Conservation (phyloP, 305 asterid species). For the Rubia peregrina region DNA sequence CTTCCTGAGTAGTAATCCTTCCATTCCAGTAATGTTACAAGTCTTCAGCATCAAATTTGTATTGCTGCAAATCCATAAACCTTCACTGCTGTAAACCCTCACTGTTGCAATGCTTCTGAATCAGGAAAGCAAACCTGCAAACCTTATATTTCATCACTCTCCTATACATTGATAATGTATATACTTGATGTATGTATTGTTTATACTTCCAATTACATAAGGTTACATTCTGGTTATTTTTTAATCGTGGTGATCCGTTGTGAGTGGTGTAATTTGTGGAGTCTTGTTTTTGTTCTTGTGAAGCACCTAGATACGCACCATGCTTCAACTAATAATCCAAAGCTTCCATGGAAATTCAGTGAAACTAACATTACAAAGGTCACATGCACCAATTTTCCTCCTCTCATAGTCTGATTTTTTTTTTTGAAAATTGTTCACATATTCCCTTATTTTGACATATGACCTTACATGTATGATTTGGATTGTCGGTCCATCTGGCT, state of each 20-base stretch:
- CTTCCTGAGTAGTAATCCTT: too few species aligned
- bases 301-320: conserved; percentile 67
- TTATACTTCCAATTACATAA: too few species aligned
- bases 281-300: conserved; percentile 17
- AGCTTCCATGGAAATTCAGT: conserved; percentile 76
- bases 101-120: too few species aligned
- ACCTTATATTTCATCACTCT: too few species aligned
- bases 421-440: neutral
- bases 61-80: too few species aligned
- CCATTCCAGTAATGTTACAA: too few species aligned
- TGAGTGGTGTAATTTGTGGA: conserved; percentile 4
- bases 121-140: too few species aligned
- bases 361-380: conserved; percentile 66
- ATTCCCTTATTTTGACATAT: neutral
- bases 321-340: conserved; percentile 63
- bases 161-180: too few species aligned
- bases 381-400: conserved; percentile 12
- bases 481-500: neutral
- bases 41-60: too few species aligned
- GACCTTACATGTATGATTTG: neutral
- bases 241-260: neutral
- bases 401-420: neutral
- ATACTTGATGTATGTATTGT: too few species aligned
- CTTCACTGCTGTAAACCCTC: too few species aligned
- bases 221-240: too few species aligned